Percentiles rank a stretch among this genome's conserved stretches.
Conservation (phyloP, 2,329 filamentous ascomycete species). For the Macrophomina phaseolina region DNA sequence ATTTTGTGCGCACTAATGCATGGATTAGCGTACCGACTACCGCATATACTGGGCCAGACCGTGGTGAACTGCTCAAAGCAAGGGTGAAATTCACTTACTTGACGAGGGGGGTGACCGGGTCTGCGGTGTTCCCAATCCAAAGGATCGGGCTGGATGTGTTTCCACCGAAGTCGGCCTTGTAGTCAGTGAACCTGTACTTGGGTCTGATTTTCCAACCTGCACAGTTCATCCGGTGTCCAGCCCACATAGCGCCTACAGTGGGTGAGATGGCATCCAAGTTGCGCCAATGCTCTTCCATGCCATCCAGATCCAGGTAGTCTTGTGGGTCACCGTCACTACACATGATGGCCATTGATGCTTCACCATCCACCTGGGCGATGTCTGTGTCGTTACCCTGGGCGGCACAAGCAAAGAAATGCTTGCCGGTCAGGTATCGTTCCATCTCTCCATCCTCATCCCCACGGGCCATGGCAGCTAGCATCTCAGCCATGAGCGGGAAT, state of each 20-base stretch:
- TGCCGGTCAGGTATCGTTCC: slow-evolving; percentile 24
- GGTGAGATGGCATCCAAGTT: slow-evolving; percentile 42
- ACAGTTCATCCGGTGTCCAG: slow-evolving; percentile 45
- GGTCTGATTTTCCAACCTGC: slow-evolving; percentile 46
- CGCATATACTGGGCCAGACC: too few relatives aligned
- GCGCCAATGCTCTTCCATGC: slow-evolving; percentile 44
- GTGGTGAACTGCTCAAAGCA: neutral
- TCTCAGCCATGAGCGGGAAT: slow-evolving; percentile 43
- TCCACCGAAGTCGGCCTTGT: slow-evolving; percentile 34
- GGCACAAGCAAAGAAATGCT: slow-evolving; percentile 39
- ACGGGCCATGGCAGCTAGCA: slow-evolving; percentile 44
- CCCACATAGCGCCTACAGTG: slow-evolving; percentile 46
- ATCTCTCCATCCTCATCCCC: slow-evolving; percentile 38
- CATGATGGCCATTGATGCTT: slow-evolving; percentile 41
- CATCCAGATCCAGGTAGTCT: slow-evolving; percentile 32
- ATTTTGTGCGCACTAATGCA: slow-evolving; percentile 12
- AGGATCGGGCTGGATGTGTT: slow-evolving; percentile 61
- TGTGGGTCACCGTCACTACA: slow-evolving; percentile 50
- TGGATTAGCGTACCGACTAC: neutral
- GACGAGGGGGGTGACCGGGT: slow-evolving; percentile 64
- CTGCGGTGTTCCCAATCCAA: slow-evolving; percentile 62
- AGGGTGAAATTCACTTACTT: slow-evolving; percentile 33
- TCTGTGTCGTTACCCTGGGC: slow-evolving; percentile 35
- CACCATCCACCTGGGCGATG: slow-evolving; percentile 28
- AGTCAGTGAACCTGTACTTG: slow-evolving; percentile 37